Evolutionary conservation across 306 rosid genomes (phyloP).

Genomic region (Oemleria cerasiformis): DNA sequence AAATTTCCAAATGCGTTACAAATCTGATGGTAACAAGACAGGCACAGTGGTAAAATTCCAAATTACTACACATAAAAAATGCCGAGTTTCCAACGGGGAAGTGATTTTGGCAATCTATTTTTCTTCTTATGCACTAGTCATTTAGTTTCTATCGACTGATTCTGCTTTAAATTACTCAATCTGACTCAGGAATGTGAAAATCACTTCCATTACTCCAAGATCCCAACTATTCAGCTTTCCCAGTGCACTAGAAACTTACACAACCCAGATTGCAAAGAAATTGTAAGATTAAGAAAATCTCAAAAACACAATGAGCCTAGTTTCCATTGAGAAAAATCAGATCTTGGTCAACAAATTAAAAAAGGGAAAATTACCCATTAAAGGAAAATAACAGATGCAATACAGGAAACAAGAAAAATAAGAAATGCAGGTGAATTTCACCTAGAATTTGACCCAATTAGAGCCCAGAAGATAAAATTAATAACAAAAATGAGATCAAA

Average conservation of each 20-base stretch:
- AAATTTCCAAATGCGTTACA: slow-evolving; percentile 14
- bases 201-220: slow-evolving; percentile 12
- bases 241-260: background rate
- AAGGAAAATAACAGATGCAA: slow-evolving; percentile 22
- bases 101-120: background rate
- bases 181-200: too few relatives aligned
- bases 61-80: background rate
- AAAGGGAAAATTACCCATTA: background rate
- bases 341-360: slow-evolving; percentile 36
- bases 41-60: background rate
- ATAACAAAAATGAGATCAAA: slow-evolving; percentile 25
- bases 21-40: slow-evolving; percentile 27
- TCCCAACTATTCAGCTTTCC: slow-evolving; percentile 4
- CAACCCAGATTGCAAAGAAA: slow-evolving; percentile 11
- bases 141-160: too few relatives aligned
- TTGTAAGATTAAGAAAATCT: background rate
- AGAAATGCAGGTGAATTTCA: slow-evolving; percentile 1
- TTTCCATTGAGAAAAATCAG: slow-evolving; percentile 31
- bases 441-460: slow-evolving; percentile 19
- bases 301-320: background rate
- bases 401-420: slow-evolving; percentile 18
- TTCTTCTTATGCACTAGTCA: too few relatives aligned
- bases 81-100: slow-evolving; percentile 18
- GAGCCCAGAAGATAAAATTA: slow-evolving; percentile 12
- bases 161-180: too few relatives aligned